Evolutionary conservation across 2,329 filamentous ascomycete genomes (phyloP), one percentile per base, ranked within the genome.

Genomic region (Fusarium decemcellulare): DNA sequence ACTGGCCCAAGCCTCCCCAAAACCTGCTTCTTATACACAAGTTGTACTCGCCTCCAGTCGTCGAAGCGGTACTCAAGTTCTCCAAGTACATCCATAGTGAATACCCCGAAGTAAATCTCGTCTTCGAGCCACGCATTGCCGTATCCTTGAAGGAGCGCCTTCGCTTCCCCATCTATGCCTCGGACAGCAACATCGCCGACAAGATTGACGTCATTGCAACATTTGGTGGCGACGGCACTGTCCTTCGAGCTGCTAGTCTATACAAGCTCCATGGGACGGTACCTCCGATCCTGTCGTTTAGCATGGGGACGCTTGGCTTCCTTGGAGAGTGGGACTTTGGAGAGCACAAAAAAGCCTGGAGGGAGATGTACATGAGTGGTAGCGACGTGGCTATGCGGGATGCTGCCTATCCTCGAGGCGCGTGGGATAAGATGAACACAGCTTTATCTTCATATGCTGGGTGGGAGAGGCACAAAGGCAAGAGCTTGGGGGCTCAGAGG

Each of bases 301-400:
- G 94, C 77, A 98, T 99, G 93, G 96, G 96, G 7, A 97, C 95
- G 0, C 84, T 99, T 1, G 96, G 96, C 0, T 99, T 99, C 72
- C 83, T 99, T 8, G 95, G 95, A 15, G 95, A 98, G 80, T 99
- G 95, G 95, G 97, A 96, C 74, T 98, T 98, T 77, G 86, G 86
- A 8, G 95, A 98, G 74, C 93, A 97, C 82, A 97, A 97, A 81
- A 88, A 93, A 51, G 96, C 96, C 0, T 97, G 97, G 83, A 86
- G 94, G 51, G 93, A 98, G 77, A 93, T 96, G 56, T 98, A 97
- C 82, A 97, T 97, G 92, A 89, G 87, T 73, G 88, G 88, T 3
- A 88, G 86, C 67, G 81, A 83, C 46, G 86, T 88, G 9, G 78
- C 83, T 3, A 81, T 81, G 70, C 84, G 82, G 66, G 85, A 83